Evolutionary conservation across 495 filamentous ascomycete species (phyloP).

Genomic region (Neurospora pannonica): DNA sequence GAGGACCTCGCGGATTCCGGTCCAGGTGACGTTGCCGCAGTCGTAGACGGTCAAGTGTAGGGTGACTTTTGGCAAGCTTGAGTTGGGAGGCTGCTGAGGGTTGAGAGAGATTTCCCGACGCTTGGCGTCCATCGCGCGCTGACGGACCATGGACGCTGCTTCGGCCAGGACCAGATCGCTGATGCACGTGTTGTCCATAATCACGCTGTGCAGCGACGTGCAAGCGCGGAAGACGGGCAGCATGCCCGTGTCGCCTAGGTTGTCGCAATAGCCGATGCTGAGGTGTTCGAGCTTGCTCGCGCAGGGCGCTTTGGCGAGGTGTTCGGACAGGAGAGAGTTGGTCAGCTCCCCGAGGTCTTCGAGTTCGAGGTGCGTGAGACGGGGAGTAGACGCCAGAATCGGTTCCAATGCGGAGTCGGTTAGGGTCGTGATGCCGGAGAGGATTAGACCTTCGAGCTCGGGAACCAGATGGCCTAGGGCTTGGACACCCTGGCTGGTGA

Average conservation of each 20-base stretch:
- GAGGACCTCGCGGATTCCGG: slow-evolving; percentile 77
- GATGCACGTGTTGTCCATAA: slow-evolving; percentile 91
- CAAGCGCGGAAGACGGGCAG: slow-evolving; percentile 72
- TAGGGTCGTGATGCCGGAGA: slow-evolving; percentile 60
- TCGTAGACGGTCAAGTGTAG: slow-evolving; percentile 82
- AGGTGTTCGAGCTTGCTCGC: slow-evolving; percentile 63
- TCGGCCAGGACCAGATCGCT: slow-evolving; percentile 83
- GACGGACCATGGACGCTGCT: slow-evolving; percentile 64
- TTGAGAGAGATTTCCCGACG: slow-evolving; percentile 27
- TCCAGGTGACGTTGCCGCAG: slow-evolving; percentile 85
- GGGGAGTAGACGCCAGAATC: slow-evolving; percentile 63
- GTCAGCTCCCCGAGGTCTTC: slow-evolving; percentile 76
- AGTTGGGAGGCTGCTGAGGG: background rate
- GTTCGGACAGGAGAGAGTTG: slow-evolving; percentile 57
- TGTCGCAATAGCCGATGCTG: slow-evolving; percentile 82
- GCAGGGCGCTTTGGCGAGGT: slow-evolving; percentile 66
- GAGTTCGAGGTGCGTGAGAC: slow-evolving; percentile 77
- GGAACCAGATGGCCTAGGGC: slow-evolving; percentile 66
- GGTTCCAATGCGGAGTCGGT: slow-evolving; percentile 64
- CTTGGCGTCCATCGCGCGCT: slow-evolving; percentile 45
- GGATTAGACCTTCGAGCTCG: slow-evolving; percentile 67
- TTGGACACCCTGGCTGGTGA: slow-evolving; percentile 63
- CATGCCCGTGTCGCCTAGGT: slow-evolving; percentile 75
- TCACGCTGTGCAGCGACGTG: slow-evolving; percentile 54
- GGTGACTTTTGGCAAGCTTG: slow-evolving; percentile 36